Conservation (phyloP, 1,284 basidiomycete species). For the Apiotrichum akiyoshidainum region DNA sequence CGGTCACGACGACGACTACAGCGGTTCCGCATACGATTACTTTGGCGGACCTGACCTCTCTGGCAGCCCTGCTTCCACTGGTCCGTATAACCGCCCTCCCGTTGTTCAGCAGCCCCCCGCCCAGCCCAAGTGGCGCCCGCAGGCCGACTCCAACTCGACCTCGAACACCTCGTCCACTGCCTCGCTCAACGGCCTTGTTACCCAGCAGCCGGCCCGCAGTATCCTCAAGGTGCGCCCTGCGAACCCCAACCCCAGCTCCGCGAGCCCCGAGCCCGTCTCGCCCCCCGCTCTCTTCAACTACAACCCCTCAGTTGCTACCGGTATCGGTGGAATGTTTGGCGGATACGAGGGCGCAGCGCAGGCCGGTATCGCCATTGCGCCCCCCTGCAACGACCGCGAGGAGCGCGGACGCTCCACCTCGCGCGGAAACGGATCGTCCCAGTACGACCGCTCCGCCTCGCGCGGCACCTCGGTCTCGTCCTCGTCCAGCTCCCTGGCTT, state of each 20-base stretch:
- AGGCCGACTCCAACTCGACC: constrained; percentile 23
- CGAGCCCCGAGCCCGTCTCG: constrained; percentile 24
- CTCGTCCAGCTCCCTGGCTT: constrained; percentile 15
- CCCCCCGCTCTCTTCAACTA: constrained; percentile 48
- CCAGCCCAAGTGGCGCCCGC: constrained; percentile 48
- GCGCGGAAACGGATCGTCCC: constrained; percentile 27
- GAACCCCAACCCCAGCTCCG: constrained; percentile 4
- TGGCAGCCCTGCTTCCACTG: background rate
- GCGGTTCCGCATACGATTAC: constrained; percentile 57
- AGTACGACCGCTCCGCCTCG: constrained; percentile 36
- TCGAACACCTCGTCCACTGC: constrained; percentile 27
- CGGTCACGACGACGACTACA: constrained; percentile 54
- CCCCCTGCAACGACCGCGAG: constrained; percentile 23
- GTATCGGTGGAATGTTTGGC: constrained; percentile 47
- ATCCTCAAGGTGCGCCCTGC: constrained; percentile 46
- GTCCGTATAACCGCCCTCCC: constrained; percentile 24
- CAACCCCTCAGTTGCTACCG: constrained; percentile 50
- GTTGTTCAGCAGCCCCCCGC: constrained; percentile 40
- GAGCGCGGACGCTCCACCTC: constrained; percentile 37
- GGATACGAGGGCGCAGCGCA: constrained; percentile 14
- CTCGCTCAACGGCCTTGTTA: constrained; percentile 27
- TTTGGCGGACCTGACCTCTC: constrained; percentile 59
- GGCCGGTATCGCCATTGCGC: constrained; percentile 23
- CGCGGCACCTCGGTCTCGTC: constrained; percentile 19
- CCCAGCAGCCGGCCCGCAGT: constrained; percentile 35